Evolutionary conservation across 2,329 filamentous ascomycete species (phyloP).

Genomic region (Apiospora arundinis): DNA sequence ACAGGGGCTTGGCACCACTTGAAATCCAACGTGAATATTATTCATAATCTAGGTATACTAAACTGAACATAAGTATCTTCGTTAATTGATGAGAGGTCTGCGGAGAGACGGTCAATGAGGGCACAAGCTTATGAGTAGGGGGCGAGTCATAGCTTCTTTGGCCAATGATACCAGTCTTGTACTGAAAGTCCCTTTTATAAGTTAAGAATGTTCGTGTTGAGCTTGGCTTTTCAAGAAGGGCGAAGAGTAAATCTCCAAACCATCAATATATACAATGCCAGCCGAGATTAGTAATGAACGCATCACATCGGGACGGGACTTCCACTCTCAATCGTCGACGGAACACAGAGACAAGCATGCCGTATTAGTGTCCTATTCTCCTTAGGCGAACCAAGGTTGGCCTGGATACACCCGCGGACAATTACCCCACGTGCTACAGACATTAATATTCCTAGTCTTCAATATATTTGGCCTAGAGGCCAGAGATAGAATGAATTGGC

Average conservation of each 20-base stretch:
- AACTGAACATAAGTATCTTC: too few species aligned
- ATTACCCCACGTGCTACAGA: conserved; percentile 11
- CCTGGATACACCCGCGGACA: neutral
- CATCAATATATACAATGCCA: neutral
- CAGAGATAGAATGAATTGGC: neutral
- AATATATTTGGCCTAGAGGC: neutral
- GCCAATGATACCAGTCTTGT: neutral
- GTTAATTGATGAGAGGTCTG: too few species aligned
- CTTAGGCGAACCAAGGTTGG: neutral
- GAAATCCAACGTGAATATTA: neutral
- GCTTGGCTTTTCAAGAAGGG: neutral
- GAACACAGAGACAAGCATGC: neutral
- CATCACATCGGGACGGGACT: neutral
- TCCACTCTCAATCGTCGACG: neutral
- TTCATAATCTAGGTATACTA: neutral
- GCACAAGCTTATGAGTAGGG: neutral
- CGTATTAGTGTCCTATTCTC: neutral
- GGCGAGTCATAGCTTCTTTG: neutral
- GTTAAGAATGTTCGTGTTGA: neutral
- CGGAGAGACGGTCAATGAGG: too few species aligned
- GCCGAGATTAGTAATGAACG: neutral
- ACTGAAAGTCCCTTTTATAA: neutral
- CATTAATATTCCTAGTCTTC: neutral
- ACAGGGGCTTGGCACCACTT: conserved; percentile 12
- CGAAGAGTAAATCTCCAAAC: neutral